phyloP scores from a whole-genome alignment of 2,329 filamentous ascomycete genomes.

The Aspergillus cejpii region DNA sequence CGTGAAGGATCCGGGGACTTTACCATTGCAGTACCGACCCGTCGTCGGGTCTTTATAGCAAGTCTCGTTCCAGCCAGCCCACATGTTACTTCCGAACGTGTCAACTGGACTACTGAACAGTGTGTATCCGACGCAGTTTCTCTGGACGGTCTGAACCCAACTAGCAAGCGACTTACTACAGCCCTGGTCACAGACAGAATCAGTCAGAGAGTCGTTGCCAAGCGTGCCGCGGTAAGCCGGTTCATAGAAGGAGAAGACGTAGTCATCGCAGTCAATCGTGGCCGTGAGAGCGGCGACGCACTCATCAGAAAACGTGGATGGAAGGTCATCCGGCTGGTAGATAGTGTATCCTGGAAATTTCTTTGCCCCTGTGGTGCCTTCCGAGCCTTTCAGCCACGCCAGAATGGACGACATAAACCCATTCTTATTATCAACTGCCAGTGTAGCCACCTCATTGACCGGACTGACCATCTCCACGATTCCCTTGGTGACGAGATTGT shows the following conservation, averaged over 20 bases:
- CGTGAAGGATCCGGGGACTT: neutral
- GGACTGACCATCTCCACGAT: conserved; percentile 20
- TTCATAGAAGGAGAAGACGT: neutral
- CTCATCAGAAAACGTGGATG: too few species aligned
- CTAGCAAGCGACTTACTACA: conserved; percentile 8
- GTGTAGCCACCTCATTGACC: conserved; percentile 8
- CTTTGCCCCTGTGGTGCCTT: conserved; percentile 8
- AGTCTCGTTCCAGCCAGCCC: conserved; percentile 16
- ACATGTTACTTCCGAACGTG: conserved; percentile 8
- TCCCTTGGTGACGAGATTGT: conserved; percentile 21
- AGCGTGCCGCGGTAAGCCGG: conserved; percentile 3
- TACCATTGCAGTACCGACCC: neutral
- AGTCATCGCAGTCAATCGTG: conserved; percentile 7
- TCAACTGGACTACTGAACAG: conserved; percentile 1
- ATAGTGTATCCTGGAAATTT: conserved; percentile 12
- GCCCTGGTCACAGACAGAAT: conserved; percentile 11
- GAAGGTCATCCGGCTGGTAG: conserved; percentile 5
- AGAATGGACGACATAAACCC: conserved; percentile 20
- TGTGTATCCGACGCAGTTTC: conserved; percentile 8
- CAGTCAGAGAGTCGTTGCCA: conserved; percentile 9
- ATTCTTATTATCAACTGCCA: conserved; percentile 14
- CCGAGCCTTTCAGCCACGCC: conserved; percentile 14
- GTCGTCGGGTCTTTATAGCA: conserved; percentile 10
- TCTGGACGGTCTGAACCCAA: conserved; percentile 10
- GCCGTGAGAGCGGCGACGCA: conserved; percentile 8